Base-by-base conservation (phyloP, 352 stramenopile species). In the Pythium apleroticum region DNA sequence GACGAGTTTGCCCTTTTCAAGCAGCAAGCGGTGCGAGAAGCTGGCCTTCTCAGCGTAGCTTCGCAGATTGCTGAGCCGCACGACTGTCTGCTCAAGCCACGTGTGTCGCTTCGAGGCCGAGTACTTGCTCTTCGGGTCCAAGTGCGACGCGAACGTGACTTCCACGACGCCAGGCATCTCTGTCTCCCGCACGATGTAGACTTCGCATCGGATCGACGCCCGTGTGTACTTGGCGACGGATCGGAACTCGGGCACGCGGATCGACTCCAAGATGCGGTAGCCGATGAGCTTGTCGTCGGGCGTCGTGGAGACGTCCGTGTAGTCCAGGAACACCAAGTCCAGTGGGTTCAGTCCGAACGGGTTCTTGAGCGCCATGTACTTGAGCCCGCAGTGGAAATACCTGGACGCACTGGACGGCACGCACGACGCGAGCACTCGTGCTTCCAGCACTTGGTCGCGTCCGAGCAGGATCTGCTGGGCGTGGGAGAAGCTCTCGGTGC, bases 341-440 rank as follows among this genome's bases (percentile, higher is more conserved):
- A 95, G 60, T 4, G 78, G 71, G 4, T 68, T 69, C 20, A 80
- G 61, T 7, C 80, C 84, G 54, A 93, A 93, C 45, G 84, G 84
- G 65, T 93, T 91, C 73, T 91, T 91, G 8, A 95, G 80, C 19
- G 81, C 86, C 57, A 89, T 65, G 63, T 91, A 92, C 68, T 95
- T 95, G 58, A 95, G 80, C 8, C 80, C 86, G 60, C 84, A 93
- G 57, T 95, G 86, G 69, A 91, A 95, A 62, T 84, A 90, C 19
- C 71, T 68, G 19, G 80, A 90, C 28, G 72, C 72, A 11, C 78
- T 81, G 15, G 77, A 71, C 20, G 81, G 71, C 17, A 84, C 84
- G 35, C 84, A 93, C 2, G 76, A 84, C 14, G 82, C 75, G 20
- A 95, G 67, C 55, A 93, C 79, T 8, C 80, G 77, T 0, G 86